phyloP scores from a whole-genome alignment of 1,284 basidiomycete genomes.

The Phlebopus sp. region DNA sequence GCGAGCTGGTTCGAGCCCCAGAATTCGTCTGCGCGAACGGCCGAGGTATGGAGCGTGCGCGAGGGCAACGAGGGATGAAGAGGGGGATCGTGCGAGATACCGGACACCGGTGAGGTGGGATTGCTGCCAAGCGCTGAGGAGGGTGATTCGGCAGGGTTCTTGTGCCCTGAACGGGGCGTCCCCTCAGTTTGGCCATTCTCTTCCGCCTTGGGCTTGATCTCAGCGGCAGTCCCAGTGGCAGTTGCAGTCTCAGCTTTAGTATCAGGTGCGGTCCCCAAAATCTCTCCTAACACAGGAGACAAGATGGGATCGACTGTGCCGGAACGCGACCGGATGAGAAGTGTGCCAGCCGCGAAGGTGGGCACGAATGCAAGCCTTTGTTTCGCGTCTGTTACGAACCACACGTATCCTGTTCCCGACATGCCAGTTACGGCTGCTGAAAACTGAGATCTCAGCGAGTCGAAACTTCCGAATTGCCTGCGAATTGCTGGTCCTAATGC shows the following conservation, averaged over 20 bases:
- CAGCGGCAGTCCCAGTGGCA: no score
- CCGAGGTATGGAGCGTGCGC: slow-evolving; percentile 27
- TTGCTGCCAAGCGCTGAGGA: neutral
- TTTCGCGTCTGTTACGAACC: slow-evolving; percentile 74
- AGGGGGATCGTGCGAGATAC: slow-evolving; percentile 9
- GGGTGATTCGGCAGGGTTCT: neutral
- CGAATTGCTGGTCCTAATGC: slow-evolving; percentile 44
- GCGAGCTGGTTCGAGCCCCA: slow-evolving; percentile 8
- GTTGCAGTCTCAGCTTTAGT: no score
- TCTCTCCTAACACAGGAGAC: slow-evolving; percentile 26
- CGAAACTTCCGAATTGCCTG: slow-evolving; percentile 59
- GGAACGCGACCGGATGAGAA: slow-evolving; percentile 68
- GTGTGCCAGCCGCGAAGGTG: slow-evolving; percentile 88
- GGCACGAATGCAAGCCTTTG: slow-evolving; percentile 72
- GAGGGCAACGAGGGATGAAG: slow-evolving; percentile 16
- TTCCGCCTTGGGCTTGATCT: no score
- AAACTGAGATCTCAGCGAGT: slow-evolving; percentile 74
- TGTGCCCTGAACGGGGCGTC: neutral
- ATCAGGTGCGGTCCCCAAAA: no score
- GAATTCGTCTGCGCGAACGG: slow-evolving; percentile 7
- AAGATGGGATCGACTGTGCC: slow-evolving; percentile 36
- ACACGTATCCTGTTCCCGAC: slow-evolving; percentile 84
- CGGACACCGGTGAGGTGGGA: slow-evolving; percentile 20
- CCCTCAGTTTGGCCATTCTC: neutral
- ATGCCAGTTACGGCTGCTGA: slow-evolving; percentile 76